Evolutionary conservation across 208 protist species (phyloP).

Genomic region (Trypanosoma theileri): DNA sequence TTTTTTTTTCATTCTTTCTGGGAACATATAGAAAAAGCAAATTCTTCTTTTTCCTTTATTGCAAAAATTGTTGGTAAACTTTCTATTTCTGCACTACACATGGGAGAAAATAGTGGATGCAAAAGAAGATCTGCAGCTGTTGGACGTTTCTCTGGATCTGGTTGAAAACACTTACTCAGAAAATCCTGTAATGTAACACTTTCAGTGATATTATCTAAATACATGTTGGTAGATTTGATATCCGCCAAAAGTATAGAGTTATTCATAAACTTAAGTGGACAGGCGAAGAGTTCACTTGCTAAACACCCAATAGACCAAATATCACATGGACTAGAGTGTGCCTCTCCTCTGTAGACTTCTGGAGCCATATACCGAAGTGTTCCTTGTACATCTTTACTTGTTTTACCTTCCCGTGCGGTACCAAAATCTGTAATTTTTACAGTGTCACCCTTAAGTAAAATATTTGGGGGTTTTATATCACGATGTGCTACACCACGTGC

Average conservation of each 20-base stretch:
- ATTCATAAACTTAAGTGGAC: constrained; percentile 81
- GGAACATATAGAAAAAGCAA: constrained; percentile 26
- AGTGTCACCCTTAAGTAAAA: constrained; percentile 81
- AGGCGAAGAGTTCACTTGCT: constrained; percentile 85
- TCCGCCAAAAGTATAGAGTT: constrained; percentile 57
- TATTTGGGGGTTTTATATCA: constrained; percentile 98
- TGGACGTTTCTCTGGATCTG: constrained; percentile 61
- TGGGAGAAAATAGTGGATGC: constrained; percentile 63
- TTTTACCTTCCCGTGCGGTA: constrained; percentile 69
- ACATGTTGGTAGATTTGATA: constrained; percentile 45
- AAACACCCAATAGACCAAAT: constrained; percentile 93
- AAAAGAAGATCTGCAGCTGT: constrained; percentile 63
- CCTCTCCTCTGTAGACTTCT: constrained; percentile 84
- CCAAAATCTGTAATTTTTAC: constrained; percentile 99
- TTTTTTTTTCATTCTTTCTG: constrained; percentile 31
- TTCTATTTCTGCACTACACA: constrained; percentile 42
- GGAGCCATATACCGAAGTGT: constrained; percentile 94
- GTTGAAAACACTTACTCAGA: constrained; percentile 75
- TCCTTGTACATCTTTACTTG: constrained; percentile 76
- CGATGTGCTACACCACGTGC: constrained; percentile 97
- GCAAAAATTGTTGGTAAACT: constrained; percentile 69
- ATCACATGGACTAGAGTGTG: constrained; percentile 85
- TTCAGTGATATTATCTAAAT: constrained; percentile 57
- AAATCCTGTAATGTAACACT: constrained; percentile 72
- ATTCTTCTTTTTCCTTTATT: constrained; percentile 8